These are phyloP conservation scores for Fusarium keratoplasticum DNA, from an alignment of 2,329 filamentous ascomycete genomes.

Conservation along the genomic window DNA sequence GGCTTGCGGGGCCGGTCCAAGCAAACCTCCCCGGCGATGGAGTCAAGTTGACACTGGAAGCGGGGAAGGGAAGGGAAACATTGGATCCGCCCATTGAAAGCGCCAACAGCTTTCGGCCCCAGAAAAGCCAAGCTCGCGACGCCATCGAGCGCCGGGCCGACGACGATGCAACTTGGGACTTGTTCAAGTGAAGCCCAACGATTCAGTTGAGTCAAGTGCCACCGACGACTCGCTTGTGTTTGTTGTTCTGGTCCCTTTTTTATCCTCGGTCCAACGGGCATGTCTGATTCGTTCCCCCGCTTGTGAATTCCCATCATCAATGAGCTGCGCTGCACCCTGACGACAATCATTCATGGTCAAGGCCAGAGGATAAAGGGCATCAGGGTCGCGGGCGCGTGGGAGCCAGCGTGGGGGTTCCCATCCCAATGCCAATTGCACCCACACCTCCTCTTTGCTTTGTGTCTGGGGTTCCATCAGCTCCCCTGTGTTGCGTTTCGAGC, in stretches of 20 bases:
- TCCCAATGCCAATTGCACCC: background rate
- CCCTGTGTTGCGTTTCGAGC: conserved; percentile 27
- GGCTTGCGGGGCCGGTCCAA: conserved; percentile 38
- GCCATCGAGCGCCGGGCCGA: conserved; percentile 9
- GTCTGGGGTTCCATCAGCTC: conserved; percentile 29
- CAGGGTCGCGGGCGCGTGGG: conserved; percentile 22
- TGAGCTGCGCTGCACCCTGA: conserved; percentile 13
- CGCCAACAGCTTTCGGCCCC: conserved; percentile 14
- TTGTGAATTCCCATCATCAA: background rate
- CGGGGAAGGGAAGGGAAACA: background rate
- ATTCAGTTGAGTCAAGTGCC: conserved; percentile 36
- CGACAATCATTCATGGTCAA: background rate
- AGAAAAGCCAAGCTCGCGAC: conserved; percentile 21
- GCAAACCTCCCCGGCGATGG: background rate
- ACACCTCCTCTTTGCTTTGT: conserved; percentile 9
- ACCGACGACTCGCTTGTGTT: background rate
- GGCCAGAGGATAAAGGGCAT: conserved; percentile 1
- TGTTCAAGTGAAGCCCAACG: conserved; percentile 20
- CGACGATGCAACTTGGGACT: conserved; percentile 4
- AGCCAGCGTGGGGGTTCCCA: conserved; percentile 28
- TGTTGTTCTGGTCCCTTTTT: background rate
- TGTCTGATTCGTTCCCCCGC: background rate
- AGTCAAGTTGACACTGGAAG: background rate
- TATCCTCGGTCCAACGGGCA: conserved; percentile 8
- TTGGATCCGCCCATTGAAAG: background rate